Base-by-base conservation (phyloP, 805 yeast species). In the Candida succiphila region DNA sequence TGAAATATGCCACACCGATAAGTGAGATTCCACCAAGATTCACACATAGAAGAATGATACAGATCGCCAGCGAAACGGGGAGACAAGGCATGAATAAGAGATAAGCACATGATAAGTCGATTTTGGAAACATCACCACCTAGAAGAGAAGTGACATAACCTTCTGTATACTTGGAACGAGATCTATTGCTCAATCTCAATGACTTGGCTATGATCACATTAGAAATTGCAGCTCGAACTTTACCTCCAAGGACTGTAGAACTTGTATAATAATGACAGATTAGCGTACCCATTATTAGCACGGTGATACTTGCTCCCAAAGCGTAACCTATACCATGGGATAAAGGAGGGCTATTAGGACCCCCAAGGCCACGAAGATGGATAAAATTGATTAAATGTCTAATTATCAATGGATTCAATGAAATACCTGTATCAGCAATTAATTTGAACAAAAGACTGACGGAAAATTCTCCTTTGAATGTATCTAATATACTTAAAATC, bases 41-140 rank as follows among this genome's bases (percentile, higher is more conserved):
- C 30, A 71, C 65, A 29, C 79, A 59, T 26, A 87, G 64, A 17
- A 86, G 59, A 1, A 72, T 83, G 27, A 82, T 61, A 22, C 81
- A 69, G 37, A 82, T 72, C 5, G 67, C 67, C 32, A 83, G 56
- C 1, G 83, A 68, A 7, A 79, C 60, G 0, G 88, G 86, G 48
- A 83, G 71, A 12, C 75, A 62, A 44, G 78, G 54, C 17, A 78
- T 49, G 47, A 78, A 74, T 4, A 82, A 81, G 46, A 77, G 75
- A 41, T 77, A 79, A 4, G 72, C 74, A n/a, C 76, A 54, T 7
- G 87, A 86, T 43, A 82, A 67, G 54, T 85, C 95, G 23, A 87
- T 67, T 48, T 95, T 73, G 13, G 88, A 70, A 25, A 86, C 61
- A 51, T 87, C 96, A 2, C 94, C 77, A 40, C 92, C 83, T 52